Base-by-base conservation (phyloP, 2,329 filamentous ascomycete genomes). In the Fusarium graminum region DNA sequence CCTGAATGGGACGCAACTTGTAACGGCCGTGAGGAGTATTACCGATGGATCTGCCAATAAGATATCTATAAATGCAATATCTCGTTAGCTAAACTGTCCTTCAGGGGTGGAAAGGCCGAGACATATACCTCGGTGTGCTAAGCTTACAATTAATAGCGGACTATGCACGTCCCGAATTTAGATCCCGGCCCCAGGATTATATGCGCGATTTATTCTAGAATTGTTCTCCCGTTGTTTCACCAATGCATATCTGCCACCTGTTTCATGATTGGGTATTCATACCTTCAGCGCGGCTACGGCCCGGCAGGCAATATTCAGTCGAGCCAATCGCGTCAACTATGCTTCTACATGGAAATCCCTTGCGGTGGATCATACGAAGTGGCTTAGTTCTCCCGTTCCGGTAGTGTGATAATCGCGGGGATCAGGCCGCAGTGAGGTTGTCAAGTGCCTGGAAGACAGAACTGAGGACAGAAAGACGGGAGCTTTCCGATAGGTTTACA, bases 191-290 rank as follows among this genome's bases (percentile, higher is more conserved):
- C 39, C 1, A 3, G 32, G 16, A 41, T 25, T 17, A 56, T 55
- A 47, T 65, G 62, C 62, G 62, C 62, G 46, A 65, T 65, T 65
- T 65, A 66, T 66, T 65, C 62, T 63, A 52, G 60, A 63, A 44
- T 22, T 54, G 13, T 61, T 58, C 34, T 47, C 43, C 32, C 7
- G 22, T n/a, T 34, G 16, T 44, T 39, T 28, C 22, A 38, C 43
- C 5, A 19, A 13, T 10, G 19, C 22, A 55, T 41, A 28, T 22
- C 28, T 29, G 9, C 16, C 28, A 16, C 40, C 6, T 25, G 34
- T 45, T 61, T 46, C 41, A 61, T 26, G 11, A 29, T 42, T 42
- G 29, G 17, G 32, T 16, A 34, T 34, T 44, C 32, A 9, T 38
- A 25, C n/a, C 12, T 32, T 7, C 16, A 44, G 32, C 12, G 4